phyloP scores from a whole-genome alignment of 495 filamentous ascomycete species.

The Penicillium nucicola region DNA sequence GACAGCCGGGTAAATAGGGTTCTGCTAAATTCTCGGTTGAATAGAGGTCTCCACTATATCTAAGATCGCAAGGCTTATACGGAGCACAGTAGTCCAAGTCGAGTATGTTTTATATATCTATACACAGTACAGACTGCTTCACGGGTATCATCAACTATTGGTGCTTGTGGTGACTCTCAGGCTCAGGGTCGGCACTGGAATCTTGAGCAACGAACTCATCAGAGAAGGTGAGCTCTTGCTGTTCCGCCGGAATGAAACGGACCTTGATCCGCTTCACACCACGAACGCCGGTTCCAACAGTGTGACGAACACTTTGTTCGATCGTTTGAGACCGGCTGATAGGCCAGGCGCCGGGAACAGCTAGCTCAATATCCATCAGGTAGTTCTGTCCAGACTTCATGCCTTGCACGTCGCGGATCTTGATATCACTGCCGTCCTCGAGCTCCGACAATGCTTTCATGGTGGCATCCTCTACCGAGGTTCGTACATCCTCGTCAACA shows the following conservation, averaged over 20 bases:
- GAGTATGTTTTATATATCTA: conserved; percentile 11
- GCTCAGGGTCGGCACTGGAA: conserved; percentile 64
- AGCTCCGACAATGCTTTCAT: conserved; percentile 53
- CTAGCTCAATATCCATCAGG: conserved; percentile 80
- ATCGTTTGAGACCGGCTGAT: conserved; percentile 63
- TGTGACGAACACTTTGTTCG: conserved; percentile 67
- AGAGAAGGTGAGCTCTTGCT: conserved; percentile 48
- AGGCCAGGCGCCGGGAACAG: conserved; percentile 68
- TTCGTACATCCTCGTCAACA: conserved; percentile 77
- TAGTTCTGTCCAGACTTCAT: conserved; percentile 96
- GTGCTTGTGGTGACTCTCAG: conserved; percentile 13
- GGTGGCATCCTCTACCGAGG: conserved; percentile 61
- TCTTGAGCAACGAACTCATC: conserved; percentile 78
- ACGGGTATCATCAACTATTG: conserved; percentile 4
- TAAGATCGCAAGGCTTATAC: too few species aligned
- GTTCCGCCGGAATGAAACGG: conserved; percentile 70
- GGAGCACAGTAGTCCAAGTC: too few species aligned
- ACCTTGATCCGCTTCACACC: conserved; percentile 80
- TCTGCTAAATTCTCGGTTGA: conserved; percentile 11
- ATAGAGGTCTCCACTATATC: conserved; percentile 1
- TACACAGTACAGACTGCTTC: conserved; percentile 12
- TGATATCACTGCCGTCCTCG: conserved; percentile 39
- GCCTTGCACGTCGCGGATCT: conserved; percentile 72
- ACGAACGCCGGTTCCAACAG: conserved; percentile 68
- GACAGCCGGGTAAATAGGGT: conserved; percentile 6